phyloP scores from a whole-genome alignment of 2,329 filamentous ascomycete genomes.

The Venturia effusa region DNA sequence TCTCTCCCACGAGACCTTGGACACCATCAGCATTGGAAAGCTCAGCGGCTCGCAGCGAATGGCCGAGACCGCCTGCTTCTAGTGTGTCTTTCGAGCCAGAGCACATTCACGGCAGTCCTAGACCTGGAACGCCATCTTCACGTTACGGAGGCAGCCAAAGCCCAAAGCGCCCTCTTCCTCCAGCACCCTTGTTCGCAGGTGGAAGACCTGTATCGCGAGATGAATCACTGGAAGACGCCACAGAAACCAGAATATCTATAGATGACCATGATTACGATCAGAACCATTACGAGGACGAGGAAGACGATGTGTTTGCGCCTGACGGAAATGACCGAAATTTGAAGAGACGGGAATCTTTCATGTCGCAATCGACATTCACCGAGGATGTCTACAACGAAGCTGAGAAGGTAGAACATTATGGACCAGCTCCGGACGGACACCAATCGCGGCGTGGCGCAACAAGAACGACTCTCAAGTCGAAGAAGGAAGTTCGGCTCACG shows the following conservation, averaged over 20 bases:
- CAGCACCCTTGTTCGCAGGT: slow-evolving; percentile 67
- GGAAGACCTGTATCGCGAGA: slow-evolving; percentile 36
- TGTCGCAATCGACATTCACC: slow-evolving; percentile 49
- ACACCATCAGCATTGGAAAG: slow-evolving; percentile 35
- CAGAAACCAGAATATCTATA: slow-evolving; percentile 62
- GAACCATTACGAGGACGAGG: slow-evolving; percentile 22
- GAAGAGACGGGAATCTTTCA: slow-evolving; percentile 53
- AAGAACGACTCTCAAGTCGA: slow-evolving; percentile 75
- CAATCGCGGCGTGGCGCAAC: slow-evolving; percentile 74
- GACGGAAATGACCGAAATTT: slow-evolving; percentile 45
- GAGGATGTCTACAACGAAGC: slow-evolving; percentile 41
- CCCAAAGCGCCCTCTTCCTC: slow-evolving; percentile 75
- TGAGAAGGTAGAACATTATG: slow-evolving; percentile 50
- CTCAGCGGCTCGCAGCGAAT: slow-evolving; percentile 43
- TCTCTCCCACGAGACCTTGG: slow-evolving; percentile 38
- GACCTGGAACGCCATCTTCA: slow-evolving; percentile 83
- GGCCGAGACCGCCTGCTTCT: slow-evolving; percentile 59
- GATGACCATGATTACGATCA: slow-evolving; percentile 28
- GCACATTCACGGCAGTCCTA: slow-evolving; percentile 79
- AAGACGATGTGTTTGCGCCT: slow-evolving; percentile 65
- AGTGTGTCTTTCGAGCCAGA: slow-evolving; percentile 70
- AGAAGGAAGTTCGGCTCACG: slow-evolving; percentile 90
- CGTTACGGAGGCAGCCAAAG: slow-evolving; percentile 72
- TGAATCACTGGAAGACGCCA: slow-evolving; percentile 27
- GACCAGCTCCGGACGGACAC: slow-evolving; percentile 73